These are phyloP conservation scores for Entophlyctis luteolus DNA, from an alignment of 192 early-diverging fungal species.

Conservation along the genomic window DNA sequence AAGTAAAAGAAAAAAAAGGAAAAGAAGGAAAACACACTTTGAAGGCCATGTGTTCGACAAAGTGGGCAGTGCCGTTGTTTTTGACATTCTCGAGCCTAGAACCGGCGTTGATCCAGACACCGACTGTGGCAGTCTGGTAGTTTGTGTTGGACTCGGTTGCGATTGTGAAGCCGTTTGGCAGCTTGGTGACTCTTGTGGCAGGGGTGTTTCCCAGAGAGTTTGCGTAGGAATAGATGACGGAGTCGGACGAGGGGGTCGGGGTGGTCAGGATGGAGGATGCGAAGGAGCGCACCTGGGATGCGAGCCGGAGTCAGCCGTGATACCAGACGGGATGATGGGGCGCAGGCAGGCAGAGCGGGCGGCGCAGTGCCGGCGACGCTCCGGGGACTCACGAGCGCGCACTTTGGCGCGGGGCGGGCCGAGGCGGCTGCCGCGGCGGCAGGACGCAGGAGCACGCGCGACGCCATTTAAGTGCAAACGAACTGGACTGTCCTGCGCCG, in stretches of 20 bases:
- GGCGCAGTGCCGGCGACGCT: no score
- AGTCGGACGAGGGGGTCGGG: conserved; percentile 26
- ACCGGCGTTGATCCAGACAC: conserved; percentile 61
- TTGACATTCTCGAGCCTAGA: conserved; percentile 56
- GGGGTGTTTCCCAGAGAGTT: conserved; percentile 48
- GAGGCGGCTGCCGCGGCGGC: no score
- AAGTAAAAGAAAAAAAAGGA: background rate
- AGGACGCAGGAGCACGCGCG: no score
- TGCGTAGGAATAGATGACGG: conserved; percentile 42
- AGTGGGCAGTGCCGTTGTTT: conserved; percentile 96
- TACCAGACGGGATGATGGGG: no score
- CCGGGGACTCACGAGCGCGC: no score
- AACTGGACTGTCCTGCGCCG: no score
- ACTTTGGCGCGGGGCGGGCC: no score
- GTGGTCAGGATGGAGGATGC: conserved; percentile 12
- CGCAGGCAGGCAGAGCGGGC: no score
- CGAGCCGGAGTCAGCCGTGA: no score
- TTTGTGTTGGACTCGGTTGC: conserved; percentile 59
- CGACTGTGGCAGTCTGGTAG: conserved; percentile 58
- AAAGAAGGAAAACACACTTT: conserved; percentile 58
- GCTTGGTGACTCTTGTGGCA: conserved; percentile 46
- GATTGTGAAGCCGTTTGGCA: conserved; percentile 55
- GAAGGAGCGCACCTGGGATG: background rate
- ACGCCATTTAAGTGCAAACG: no score
- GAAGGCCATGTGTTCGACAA: conserved; percentile 99